These are phyloP conservation scores for Pythium monospermum DNA, from an alignment of 352 stramenopile genomes.

Conservation along the genomic window DNA sequence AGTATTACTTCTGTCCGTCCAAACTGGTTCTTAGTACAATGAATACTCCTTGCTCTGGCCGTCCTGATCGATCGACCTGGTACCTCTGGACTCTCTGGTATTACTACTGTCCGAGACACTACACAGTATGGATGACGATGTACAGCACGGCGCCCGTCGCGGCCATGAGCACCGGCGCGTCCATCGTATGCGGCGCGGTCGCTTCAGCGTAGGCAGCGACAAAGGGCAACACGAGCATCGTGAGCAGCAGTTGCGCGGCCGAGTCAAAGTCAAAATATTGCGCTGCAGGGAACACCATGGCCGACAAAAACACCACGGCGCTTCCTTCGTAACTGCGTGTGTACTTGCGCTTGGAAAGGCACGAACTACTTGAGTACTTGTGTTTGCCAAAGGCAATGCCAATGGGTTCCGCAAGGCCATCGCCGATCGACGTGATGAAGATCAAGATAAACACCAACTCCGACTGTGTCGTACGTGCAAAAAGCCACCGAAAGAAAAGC, in stretches of 20 bases:
- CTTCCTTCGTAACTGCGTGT: slow-evolving; percentile 54
- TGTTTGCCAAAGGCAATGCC: slow-evolving; percentile 58
- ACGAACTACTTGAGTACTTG: slow-evolving; percentile 55
- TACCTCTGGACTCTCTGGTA: too few species aligned
- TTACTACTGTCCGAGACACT: too few species aligned
- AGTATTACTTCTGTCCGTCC: too few species aligned
- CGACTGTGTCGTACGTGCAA: slow-evolving; percentile 64
- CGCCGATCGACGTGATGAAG: slow-evolving; percentile 61
- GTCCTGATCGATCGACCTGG: too few species aligned
- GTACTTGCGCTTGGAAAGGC: slow-evolving; percentile 56
- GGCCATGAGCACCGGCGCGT: slow-evolving; percentile 81
- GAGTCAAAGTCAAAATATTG: slow-evolving; percentile 80
- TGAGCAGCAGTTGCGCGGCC: slow-evolving; percentile 59
- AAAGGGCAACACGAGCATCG: slow-evolving; percentile 81
- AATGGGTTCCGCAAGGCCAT: slow-evolving; percentile 48
- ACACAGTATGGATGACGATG: slow-evolving; percentile 69
- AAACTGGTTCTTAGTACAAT: too few species aligned
- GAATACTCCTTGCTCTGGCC: too few species aligned
- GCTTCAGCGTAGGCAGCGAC: slow-evolving; percentile 79
- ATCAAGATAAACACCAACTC: slow-evolving; percentile 80
- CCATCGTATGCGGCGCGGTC: slow-evolving; percentile 83
- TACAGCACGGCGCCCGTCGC: slow-evolving; percentile 77
- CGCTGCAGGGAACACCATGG: slow-evolving; percentile 78
- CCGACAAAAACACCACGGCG: slow-evolving; percentile 57
- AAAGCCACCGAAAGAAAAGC: slow-evolving; percentile 86